phyloP scores from a whole-genome alignment of 2,329 filamentous ascomycete species.

The Aspergillus sp. region DNA sequence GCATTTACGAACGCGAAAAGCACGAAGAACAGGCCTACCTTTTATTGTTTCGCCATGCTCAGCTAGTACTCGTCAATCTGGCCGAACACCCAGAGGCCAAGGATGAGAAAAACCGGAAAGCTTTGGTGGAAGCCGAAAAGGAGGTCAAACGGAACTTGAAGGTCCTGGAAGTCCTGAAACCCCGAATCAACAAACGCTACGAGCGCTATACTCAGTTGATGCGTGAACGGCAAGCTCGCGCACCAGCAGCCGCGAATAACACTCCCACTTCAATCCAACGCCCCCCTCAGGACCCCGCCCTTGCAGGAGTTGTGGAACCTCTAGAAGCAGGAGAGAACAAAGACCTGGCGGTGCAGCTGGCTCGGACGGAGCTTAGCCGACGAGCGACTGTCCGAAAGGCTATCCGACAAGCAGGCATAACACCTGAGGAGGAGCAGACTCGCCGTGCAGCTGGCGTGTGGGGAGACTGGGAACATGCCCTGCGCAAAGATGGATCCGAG shows the following conservation, averaged over 20 bases:
- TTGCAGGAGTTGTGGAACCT: slow-evolving; percentile 60
- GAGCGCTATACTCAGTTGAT: slow-evolving; percentile 64
- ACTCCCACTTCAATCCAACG: slow-evolving; percentile 14
- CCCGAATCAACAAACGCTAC: slow-evolving; percentile 71
- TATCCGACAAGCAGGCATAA: slow-evolving; percentile 59
- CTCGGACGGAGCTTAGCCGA: slow-evolving; percentile 69
- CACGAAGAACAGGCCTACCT: slow-evolving; percentile 88
- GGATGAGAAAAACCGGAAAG: slow-evolving; percentile 59
- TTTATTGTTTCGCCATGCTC: slow-evolving; percentile 84
- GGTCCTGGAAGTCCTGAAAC: slow-evolving; percentile 76
- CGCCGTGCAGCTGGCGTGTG: slow-evolving; percentile 57
- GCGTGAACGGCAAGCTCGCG: slow-evolving; percentile 48
- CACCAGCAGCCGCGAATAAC: slow-evolving; percentile 26
- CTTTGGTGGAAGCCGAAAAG: slow-evolving; percentile 59
- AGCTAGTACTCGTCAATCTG: slow-evolving; percentile 76
- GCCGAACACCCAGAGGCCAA: slow-evolving; percentile 74
- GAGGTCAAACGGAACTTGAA: slow-evolving; percentile 66
- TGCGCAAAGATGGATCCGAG: slow-evolving; percentile 35
- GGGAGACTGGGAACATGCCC: slow-evolving; percentile 54
- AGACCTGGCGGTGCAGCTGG: slow-evolving; percentile 74
- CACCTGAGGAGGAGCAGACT: slow-evolving; percentile 58
- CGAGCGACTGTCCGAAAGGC: slow-evolving; percentile 64
- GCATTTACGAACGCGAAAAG: slow-evolving; percentile 80
- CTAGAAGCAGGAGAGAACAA: slow-evolving; percentile 71
- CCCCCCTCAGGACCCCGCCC: slow-evolving; percentile 56